Conservation (phyloP, 116 monocot species). For the Cymodocea nodosa region DNA sequence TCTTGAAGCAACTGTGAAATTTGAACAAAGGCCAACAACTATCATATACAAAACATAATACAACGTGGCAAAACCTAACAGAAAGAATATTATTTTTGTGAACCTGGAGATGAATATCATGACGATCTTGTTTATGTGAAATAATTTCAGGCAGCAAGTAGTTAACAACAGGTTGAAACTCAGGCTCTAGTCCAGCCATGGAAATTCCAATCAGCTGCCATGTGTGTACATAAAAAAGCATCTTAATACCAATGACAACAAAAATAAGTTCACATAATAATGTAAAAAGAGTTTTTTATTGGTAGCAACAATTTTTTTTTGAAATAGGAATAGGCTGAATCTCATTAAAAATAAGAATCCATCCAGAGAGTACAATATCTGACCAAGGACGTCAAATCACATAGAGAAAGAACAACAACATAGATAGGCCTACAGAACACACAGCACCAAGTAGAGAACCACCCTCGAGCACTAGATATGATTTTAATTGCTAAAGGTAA, state of each 20-base stretch:
- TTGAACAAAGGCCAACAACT: constrained; percentile 8
- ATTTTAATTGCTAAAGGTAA: too few relatives aligned
- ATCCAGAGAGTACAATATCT: too few relatives aligned
- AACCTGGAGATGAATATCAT: constrained; percentile 89
- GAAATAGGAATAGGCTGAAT: too few relatives aligned
- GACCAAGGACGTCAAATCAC: too few relatives aligned
- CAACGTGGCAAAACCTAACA: background rate
- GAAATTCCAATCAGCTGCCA: constrained; percentile 90
- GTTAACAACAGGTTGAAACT: constrained; percentile 82
- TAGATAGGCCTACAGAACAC: too few relatives aligned
- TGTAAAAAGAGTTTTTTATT: background rate
- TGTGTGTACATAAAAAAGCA: constrained; percentile 1
- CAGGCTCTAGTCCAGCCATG: constrained; percentile 81
- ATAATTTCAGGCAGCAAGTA: constrained; percentile 82
- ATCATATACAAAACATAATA: background rate
- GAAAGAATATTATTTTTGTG: constrained; percentile 1
- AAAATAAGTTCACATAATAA: background rate
- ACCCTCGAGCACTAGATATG: too few relatives aligned
- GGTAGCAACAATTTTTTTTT: too few relatives aligned
- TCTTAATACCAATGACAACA: background rate
- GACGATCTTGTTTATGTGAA: constrained; percentile 70
- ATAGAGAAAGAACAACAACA: too few relatives aligned
- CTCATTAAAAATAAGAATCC: too few relatives aligned
- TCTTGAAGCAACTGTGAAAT: constrained; percentile 79
- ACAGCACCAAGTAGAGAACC: too few relatives aligned